Conservation (phyloP, 2,329 filamentous ascomycete species). For the Trichoderma endophyticum region DNA sequence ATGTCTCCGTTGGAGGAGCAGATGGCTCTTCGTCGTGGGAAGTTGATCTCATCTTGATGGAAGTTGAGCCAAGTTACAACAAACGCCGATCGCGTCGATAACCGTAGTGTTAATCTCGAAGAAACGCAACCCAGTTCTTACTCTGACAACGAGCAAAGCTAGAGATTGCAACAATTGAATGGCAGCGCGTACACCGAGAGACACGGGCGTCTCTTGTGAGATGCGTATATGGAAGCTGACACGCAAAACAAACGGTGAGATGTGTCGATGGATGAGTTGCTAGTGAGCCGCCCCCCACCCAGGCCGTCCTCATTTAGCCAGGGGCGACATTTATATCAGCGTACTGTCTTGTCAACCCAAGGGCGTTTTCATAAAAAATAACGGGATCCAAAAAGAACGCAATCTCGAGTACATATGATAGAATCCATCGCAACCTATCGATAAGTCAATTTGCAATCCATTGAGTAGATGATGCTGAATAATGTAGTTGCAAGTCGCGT, state of each 20-base stretch:
- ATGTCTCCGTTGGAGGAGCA: background rate
- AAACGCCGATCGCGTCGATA: background rate
- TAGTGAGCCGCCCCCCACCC: background rate
- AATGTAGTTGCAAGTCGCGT: background rate
- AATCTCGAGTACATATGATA: background rate
- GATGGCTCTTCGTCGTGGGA: background rate
- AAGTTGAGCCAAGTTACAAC: background rate
- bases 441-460: background rate
- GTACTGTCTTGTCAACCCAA: background rate
- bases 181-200: background rate
- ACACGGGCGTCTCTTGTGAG: background rate
- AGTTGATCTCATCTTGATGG: background rate
- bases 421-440: background rate
- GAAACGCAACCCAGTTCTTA: background rate
- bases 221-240: background rate
- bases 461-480: background rate
- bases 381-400: background rate
- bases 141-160: background rate
- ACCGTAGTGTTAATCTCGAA: background rate
- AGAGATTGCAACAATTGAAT: background rate
- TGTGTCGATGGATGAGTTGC: background rate
- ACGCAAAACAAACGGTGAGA: background rate
- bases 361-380: background rate
- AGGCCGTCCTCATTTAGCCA: background rate
- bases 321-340: background rate